These are phyloP conservation scores for Mortierella sp. DNA, from an alignment of 371 early-diverging fungal species.

Conservation along the genomic window DNA sequence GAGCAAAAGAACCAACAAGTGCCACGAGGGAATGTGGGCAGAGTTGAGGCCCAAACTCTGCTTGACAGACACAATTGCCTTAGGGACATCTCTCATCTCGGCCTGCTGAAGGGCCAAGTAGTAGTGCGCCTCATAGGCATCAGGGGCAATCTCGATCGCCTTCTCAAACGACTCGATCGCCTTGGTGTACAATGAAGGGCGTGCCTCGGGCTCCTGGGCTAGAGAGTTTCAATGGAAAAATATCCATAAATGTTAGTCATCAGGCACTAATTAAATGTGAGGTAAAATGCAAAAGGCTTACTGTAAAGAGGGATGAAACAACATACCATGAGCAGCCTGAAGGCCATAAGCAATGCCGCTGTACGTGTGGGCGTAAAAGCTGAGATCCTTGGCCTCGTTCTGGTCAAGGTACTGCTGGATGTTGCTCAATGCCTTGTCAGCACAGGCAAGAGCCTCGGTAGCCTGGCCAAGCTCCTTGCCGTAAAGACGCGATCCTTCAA, in stretches of 20 bases:
- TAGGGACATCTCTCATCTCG: conserved; percentile 81
- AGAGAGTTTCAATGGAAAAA: not conserved
- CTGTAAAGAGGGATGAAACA: not conserved
- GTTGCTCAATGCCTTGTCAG: conserved; percentile 61
- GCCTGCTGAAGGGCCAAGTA: conserved; percentile 87
- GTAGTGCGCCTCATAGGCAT: conserved; percentile 75
- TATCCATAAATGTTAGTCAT: not conserved
- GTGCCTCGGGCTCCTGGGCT: conserved; percentile 76
- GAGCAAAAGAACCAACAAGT: conserved; percentile 86
- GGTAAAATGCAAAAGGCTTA: not conserved
- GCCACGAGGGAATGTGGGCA: conserved; percentile 83
- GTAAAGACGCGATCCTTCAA: conserved; percentile 65
- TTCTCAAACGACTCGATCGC: conserved; percentile 74
- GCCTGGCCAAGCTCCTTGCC: conserved; percentile 65
- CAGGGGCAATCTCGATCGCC: conserved; percentile 65
- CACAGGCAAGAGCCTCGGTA: conserved; percentile 66
- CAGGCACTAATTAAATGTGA: not conserved
- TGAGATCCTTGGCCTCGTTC: conserved; percentile 38
- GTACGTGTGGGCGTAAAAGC: conserved; percentile 64
- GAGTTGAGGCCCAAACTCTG: conserved; percentile 76
- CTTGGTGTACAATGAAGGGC: conserved; percentile 74
- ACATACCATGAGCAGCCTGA: conserved; percentile 72
- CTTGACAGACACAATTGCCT: conserved; percentile 77
- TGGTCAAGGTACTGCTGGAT: conserved; percentile 53
- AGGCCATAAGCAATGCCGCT: conserved; percentile 76